Conservation (phyloP, 2,329 filamentous ascomycete genomes). For the Aspergillus sojae region DNA sequence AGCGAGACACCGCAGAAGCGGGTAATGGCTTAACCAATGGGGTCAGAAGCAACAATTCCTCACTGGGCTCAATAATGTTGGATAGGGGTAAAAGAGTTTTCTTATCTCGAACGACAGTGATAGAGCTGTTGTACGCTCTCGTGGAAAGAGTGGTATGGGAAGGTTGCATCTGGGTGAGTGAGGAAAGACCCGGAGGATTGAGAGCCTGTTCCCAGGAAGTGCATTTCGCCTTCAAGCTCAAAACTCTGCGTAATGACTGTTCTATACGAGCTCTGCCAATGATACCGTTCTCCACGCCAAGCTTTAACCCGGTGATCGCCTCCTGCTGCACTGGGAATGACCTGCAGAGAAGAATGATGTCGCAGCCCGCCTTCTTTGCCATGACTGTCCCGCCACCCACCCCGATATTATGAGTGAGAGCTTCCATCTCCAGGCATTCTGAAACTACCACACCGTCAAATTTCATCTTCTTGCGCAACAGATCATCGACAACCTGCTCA, state of each 20-base stretch:
- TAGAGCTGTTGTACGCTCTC: slow-evolving; percentile 86
- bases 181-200: slow-evolving; percentile 77
- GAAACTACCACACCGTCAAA: slow-evolving; percentile 93
- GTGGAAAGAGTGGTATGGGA: slow-evolving; percentile 79
- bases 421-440: slow-evolving; percentile 96
- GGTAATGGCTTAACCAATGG: slow-evolving; percentile 90
- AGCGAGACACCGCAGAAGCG: slow-evolving; percentile 80
- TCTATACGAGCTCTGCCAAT: slow-evolving; percentile 79
- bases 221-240: slow-evolving; percentile 79
- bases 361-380: slow-evolving; percentile 95
- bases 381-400: slow-evolving; percentile 95
- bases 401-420: slow-evolving; percentile 92
- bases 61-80: slow-evolving; percentile 76
- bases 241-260: slow-evolving; percentile 75
- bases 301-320: slow-evolving; percentile 84
- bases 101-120: slow-evolving; percentile 89
- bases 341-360: slow-evolving; percentile 84
- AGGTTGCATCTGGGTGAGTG: slow-evolving; percentile 79
- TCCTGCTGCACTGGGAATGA: slow-evolving; percentile 88
- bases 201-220: slow-evolving; percentile 90
- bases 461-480: slow-evolving; percentile 83
- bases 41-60: slow-evolving; percentile 86
- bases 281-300: slow-evolving; percentile 87
- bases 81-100: slow-evolving; percentile 81
- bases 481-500: slow-evolving; percentile 87